phyloP scores from a whole-genome alignment of 2,329 filamentous ascomycete genomes.

The Colletotrichum kahawae region DNA sequence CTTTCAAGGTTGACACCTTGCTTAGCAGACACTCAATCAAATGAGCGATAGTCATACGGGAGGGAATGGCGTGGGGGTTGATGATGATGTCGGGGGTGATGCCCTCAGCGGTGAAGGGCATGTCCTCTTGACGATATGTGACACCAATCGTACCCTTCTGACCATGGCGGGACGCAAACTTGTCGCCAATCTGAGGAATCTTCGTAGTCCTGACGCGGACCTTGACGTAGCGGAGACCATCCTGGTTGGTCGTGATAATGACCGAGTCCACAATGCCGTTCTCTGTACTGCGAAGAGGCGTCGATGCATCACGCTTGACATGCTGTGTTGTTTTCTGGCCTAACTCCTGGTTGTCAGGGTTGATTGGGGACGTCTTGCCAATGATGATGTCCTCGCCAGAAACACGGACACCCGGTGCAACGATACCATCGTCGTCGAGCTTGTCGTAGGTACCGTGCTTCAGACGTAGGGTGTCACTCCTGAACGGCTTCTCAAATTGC shows the following conservation, averaged over 20 bases:
- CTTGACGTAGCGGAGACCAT: constrained; percentile 95
- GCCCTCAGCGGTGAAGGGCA: constrained; percentile 95
- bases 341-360: constrained; percentile 89
- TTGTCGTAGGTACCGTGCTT: constrained; percentile 98
- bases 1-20: constrained; percentile 92
- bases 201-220: constrained; percentile 97
- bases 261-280: constrained; percentile 97
- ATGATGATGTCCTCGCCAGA: constrained; percentile 99
- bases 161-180: constrained; percentile 98
- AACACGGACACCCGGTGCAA: constrained; percentile 91
- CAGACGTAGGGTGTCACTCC: constrained; percentile 85
- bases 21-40: constrained; percentile 98
- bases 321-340: constrained; percentile 90
- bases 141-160: constrained; percentile 99
- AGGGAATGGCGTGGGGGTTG: constrained; percentile 99
- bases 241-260: constrained; percentile 90
- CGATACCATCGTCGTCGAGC: constrained; percentile 93
- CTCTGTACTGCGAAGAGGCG: constrained; percentile 91
- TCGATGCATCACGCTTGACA: constrained; percentile 94
- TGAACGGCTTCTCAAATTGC: constrained; percentile 92
- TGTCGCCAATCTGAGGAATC: constrained; percentile 97
- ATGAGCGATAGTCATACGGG: constrained; percentile 99
- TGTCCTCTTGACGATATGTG: constrained; percentile 96
- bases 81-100: constrained; percentile 96
- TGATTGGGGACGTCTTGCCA: constrained; percentile 95